phyloP scores from a whole-genome alignment of 148 eudicot genomes.

The Drosera capensis region DNA sequence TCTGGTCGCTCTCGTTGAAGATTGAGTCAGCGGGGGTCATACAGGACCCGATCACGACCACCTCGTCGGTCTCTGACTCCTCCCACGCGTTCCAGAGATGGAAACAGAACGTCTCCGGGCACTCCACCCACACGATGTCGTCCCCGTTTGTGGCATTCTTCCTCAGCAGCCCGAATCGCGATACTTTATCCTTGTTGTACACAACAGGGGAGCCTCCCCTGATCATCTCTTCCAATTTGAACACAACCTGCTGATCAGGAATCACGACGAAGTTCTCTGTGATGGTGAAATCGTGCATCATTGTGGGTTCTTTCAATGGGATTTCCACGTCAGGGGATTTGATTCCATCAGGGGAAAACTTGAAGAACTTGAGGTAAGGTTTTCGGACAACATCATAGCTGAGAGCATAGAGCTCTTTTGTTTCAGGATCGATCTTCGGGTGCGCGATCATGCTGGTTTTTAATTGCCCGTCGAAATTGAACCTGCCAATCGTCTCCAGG shows the following conservation, averaged over 20 bases:
- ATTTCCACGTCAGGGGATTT: slow-evolving; percentile 53
- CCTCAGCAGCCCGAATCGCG: slow-evolving; percentile 39
- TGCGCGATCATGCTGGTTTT: slow-evolving; percentile 60
- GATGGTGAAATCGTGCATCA: slow-evolving; percentile 73
- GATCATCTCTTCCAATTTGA: slow-evolving; percentile 40
- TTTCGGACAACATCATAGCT: slow-evolving; percentile 50
- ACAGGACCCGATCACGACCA: slow-evolving; percentile 69
- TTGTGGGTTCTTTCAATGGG: slow-evolving; percentile 36
- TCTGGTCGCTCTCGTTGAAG: slow-evolving; percentile 52
- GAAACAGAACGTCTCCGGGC: slow-evolving; percentile 46
- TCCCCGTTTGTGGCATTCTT: slow-evolving; percentile 18
- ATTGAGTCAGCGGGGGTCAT: slow-evolving; percentile 71
- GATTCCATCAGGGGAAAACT: slow-evolving; percentile 21
- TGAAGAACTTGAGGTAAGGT: slow-evolving; percentile 51
- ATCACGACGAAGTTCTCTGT: slow-evolving; percentile 46
- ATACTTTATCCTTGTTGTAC: slow-evolving; percentile 33
- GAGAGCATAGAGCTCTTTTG: slow-evolving; percentile 38
- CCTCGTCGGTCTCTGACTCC: slow-evolving; percentile 29
- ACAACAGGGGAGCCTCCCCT: slow-evolving; percentile 51
- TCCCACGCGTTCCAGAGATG: slow-evolving; percentile 84
- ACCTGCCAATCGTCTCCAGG: slow-evolving; percentile 40
- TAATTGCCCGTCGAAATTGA: slow-evolving; percentile 34
- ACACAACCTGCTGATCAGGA: slow-evolving; percentile 69
- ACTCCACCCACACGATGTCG: slow-evolving; percentile 36
- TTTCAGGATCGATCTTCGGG: slow-evolving; percentile 53